Evolutionary conservation across 1,284 basidiomycete genomes (phyloP), one percentile per base, ranked within the genome.

Genomic region (Ganoderma lingzhi): DNA sequence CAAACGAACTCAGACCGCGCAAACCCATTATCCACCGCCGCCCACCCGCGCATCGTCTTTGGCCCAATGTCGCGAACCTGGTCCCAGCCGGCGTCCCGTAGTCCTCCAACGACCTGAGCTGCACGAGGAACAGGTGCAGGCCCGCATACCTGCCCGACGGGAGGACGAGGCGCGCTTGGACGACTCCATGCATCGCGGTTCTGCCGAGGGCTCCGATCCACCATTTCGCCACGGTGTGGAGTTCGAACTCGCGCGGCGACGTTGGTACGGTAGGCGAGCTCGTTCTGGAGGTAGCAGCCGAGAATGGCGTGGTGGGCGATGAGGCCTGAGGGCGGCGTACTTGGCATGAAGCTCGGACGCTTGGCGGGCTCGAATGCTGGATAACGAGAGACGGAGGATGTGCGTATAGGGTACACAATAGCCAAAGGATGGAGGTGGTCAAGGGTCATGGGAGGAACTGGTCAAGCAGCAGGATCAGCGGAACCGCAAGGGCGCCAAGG

Each of bases 201-300:
- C 23, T 23, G 23, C 23, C 23, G 23, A 23, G 23, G 23, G 23
- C 23, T 23, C 90, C 94, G 69, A 93, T 87, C 94, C 94, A 96
- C 93, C 94, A 96, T 77, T 96, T 96, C 66, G 86, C 89, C 64
- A 90, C 91, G 2, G 92, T 92, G 78, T 95, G 85, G 44, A 95
- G 88, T 66, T 93, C 88, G 73, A 95, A 95, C 75, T 93, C 89
- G 69, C 87, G 83, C 79, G 10, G 84, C 79, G 1, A 94, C 90
- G 74, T 93, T 92, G 0, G 90, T 90, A 3, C 94, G 94, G 73
- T 96, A 94, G 0, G 88, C 93, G 17, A 95, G 84, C 73, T 91
- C 91, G 0, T 92, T 93, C 76, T 93, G 91, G 45, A 92, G 82
- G 78, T 93, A 93, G 63, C 73, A 82, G 78, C 92, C 93, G 8